These are phyloP conservation scores for Pezicula neosporulosa DNA, from an alignment of 2,329 filamentous ascomycete species.

Conservation along the genomic window DNA sequence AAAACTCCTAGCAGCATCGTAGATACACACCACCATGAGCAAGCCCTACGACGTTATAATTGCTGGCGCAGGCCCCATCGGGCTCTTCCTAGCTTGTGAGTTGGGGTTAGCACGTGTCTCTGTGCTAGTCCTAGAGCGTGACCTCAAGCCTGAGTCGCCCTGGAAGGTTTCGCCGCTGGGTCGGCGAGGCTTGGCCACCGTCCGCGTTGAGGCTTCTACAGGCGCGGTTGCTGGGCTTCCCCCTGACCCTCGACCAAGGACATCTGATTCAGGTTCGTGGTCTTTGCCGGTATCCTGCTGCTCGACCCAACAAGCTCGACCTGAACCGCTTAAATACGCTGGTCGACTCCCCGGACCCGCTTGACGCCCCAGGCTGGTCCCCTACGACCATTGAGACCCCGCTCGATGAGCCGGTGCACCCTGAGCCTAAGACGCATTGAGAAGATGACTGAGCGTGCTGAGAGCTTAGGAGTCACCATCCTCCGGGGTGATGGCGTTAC, in stretches of 20 bases:
- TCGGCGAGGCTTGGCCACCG: not conserved
- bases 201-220: not conserved
- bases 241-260: no score
- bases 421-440: no score
- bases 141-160: not conserved
- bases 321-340: not conserved
- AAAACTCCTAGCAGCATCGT: not conserved
- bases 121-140: slow-evolving; percentile 34
- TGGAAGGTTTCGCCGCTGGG: not conserved
- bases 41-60: slow-evolving; percentile 25
- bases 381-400: not conserved
- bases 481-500: not conserved
- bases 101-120: slow-evolving; percentile 28
- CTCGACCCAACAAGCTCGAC: not conserved
- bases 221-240: not conserved
- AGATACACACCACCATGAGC: not conserved
- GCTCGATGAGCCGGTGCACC: no score
- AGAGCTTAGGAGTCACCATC: not conserved
- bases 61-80: slow-evolving; percentile 3
- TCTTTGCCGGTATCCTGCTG: not conserved
- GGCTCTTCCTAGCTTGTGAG: slow-evolving; percentile 26
- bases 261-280: not conserved
- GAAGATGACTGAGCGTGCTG: not conserved
- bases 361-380: no score
- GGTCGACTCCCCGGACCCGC: not conserved